These are phyloP conservation scores for Paramecium bursaria DNA, from an alignment of 73 alveolate genomes.

Conservation along the genomic window DNA sequence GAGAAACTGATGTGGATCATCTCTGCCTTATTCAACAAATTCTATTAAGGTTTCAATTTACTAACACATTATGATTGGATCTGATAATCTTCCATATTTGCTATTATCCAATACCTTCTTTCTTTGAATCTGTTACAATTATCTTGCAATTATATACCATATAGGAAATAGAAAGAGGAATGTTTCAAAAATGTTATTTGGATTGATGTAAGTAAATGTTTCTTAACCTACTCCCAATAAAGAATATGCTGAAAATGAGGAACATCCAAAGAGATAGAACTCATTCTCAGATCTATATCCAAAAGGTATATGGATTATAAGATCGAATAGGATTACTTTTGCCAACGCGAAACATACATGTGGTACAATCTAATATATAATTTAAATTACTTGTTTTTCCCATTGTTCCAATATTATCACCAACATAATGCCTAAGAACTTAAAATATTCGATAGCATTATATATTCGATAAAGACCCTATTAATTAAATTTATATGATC, in stretches of 20 bases:
- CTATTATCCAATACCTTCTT: background rate
- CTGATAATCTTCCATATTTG: background rate
- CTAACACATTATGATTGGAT: background rate
- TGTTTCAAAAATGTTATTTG: conserved; percentile 15
- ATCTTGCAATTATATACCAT: background rate
- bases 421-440: background rate
- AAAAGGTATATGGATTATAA: background rate
- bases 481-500: conserved; percentile 33
- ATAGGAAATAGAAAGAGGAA: conserved; percentile 4
- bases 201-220: background rate
- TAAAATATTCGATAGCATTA: background rate
- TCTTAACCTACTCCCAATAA: background rate
- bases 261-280: background rate
- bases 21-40: conserved; percentile 29
- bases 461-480: conserved; percentile 20
- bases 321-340: background rate
- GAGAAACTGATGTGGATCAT: background rate
- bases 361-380: background rate
- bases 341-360: background rate
- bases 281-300: background rate
- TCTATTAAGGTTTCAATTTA: conserved; percentile 8
- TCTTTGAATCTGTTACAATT: background rate
- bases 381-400: background rate
- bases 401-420: background rate
- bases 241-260: background rate